Conservation (phyloP, 2,329 filamentous ascomycete species). For the Aspergillus ochraceus region DNA sequence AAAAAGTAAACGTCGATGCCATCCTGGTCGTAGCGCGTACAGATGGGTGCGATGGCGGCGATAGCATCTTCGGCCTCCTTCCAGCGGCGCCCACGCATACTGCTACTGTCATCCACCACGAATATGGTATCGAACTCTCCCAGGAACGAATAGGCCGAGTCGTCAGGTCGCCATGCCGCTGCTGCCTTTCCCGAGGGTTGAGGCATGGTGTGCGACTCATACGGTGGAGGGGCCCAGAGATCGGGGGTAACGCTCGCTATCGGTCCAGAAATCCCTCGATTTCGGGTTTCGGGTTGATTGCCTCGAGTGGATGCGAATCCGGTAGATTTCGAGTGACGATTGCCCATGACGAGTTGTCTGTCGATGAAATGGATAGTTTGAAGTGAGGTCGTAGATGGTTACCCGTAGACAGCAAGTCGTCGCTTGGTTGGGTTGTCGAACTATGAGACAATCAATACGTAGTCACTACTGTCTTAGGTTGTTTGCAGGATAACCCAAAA, state of each 20-base stretch:
- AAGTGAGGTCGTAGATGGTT: background rate
- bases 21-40: conserved; percentile 74
- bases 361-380: background rate
- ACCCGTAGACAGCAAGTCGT: too few relatives aligned
- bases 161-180: conserved; percentile 28
- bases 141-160: conserved; percentile 76
- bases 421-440: too few relatives aligned
- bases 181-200: conserved; percentile 28
- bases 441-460: too few relatives aligned
- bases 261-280: background rate
- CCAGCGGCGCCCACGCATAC: conserved; percentile 80
- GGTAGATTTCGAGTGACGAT: conserved; percentile 3
- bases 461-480: too few relatives aligned
- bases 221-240: conserved; percentile 22
- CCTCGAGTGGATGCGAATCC: too few relatives aligned
- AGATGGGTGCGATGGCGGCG: conserved; percentile 74
- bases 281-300: background rate
- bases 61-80: conserved; percentile 70
- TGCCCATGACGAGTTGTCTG: conserved; percentile 2
- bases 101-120: conserved; percentile 87
- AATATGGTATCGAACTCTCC: conserved; percentile 81
- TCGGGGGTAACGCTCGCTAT: background rate
- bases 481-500: too few relatives aligned
- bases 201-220: conserved; percentile 2
- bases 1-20: conserved; percentile 92